Evolutionary conservation across 2,329 filamentous ascomycete species (phyloP).

Genomic region (Aspergillus alliaceus): DNA sequence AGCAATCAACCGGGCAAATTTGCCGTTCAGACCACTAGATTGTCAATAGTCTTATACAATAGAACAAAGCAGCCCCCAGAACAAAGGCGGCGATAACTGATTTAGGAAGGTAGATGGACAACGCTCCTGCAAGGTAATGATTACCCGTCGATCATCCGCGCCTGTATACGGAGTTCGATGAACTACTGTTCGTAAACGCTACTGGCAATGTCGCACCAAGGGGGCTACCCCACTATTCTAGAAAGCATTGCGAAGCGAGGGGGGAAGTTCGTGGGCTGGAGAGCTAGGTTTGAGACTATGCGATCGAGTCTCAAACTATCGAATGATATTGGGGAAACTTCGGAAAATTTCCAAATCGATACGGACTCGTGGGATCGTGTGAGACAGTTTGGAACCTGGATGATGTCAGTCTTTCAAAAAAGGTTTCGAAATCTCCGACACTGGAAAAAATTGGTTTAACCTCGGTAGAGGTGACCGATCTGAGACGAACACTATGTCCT

Average conservation of each 20-base stretch:
- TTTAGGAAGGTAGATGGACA: not conserved
- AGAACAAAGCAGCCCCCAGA: too few relatives aligned
- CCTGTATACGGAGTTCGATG: conserved; percentile 1
- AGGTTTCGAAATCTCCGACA: conserved; percentile 4
- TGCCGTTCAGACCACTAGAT: not conserved
- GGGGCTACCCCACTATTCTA: conserved; percentile 4
- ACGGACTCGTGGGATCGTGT: conserved; percentile 12
- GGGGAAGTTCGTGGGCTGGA: not conserved
- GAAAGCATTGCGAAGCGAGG: conserved; percentile 10
- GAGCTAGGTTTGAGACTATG: conserved; percentile 11
- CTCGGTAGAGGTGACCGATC: not conserved
- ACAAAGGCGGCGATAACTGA: not conserved
- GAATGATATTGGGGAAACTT: conserved; percentile 15
- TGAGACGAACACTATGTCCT: not conserved
- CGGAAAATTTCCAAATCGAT: conserved; percentile 14
- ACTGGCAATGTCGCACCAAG: not conserved
- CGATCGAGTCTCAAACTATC: conserved; percentile 20
- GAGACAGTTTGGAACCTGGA: conserved; percentile 14
- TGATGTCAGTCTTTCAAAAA: conserved; percentile 17
- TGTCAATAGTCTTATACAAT: not conserved
- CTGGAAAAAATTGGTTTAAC: not conserved
- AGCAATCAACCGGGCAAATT: not conserved
- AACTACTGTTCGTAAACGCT: conserved; percentile 4
- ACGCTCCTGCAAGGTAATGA: conserved; percentile 3
- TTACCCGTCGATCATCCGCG: conserved; percentile 12